Base-by-base conservation (phyloP, 2,329 filamentous ascomycete genomes). In the Ophiostoma pallidulum region DNA sequence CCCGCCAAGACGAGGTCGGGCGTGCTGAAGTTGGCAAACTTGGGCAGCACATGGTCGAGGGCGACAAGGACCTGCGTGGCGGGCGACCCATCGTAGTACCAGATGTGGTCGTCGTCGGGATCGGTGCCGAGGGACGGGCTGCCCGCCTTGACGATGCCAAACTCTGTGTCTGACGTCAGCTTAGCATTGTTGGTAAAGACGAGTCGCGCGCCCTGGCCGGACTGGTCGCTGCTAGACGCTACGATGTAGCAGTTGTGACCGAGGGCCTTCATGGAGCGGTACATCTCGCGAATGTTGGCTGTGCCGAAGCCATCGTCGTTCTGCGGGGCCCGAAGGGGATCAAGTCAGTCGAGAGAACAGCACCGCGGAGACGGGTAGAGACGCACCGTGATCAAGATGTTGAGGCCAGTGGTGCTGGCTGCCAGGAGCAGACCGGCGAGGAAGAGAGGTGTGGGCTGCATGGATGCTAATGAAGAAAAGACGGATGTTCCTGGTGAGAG, bases 11-110 rank as follows among this genome's bases (percentile, higher is more conserved):
- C 65, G 3, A 79, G 65, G 46, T 80, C 75, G 1, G 73, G 72
- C 2, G 65, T 64, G n/a, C 58, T 63, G 55, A 73, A 68, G 55
- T 70, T 64, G 52, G 65, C 67, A 56, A 67, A 73, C 13, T 57
- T 61, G 1, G 74, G 74, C 14, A 78, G 63, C 8, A 79, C 71
- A 38, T 73, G 76, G 62, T 78, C 74, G 6, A 78, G 65, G 2
- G 69, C 74, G 5, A 79, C 72, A 49, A 77, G 72, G 1, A 72
- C 74, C 54, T 71, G 74, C 0, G 74, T 70, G 0, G 72, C 73
- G 0, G 76, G 73, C 0, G 75, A 80, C 19, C 75, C 75, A 45
- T 78, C 75, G 60, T 78, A 80, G 57, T 79, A 78, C 73, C 73
- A 79, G 53, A 80, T 75, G 51, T 75, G 67, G 45, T 63, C 63